A percentile compares a stretch with the other conserved stretches of the same genome.
phyloP scores from a whole-genome alignment of 495 filamentous ascomycete species.

The Apiosordaria backusii region DNA sequence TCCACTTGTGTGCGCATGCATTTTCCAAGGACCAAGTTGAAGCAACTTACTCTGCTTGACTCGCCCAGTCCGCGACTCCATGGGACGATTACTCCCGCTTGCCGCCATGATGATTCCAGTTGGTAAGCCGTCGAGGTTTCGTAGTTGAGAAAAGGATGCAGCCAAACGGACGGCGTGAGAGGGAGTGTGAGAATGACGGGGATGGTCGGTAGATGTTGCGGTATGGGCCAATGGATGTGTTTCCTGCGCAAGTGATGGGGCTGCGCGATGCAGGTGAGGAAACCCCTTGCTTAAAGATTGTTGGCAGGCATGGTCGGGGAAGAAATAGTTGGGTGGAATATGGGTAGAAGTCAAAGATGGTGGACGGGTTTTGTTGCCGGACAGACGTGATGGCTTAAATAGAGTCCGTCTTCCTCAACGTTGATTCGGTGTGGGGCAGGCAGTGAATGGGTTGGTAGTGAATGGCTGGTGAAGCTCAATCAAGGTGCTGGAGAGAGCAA shows the following conservation, averaged over 20 bases:
- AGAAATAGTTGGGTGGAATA: not conserved
- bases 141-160: not conserved
- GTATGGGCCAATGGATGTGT: not conserved
- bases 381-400: constrained; percentile 7
- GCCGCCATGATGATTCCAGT: constrained; percentile 46
- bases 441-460: not conserved
- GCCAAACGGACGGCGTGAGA: not conserved
- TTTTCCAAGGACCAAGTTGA: not conserved
- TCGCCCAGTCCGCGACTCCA: constrained; percentile 74
- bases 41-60: constrained; percentile 74
- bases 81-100: constrained; percentile 53
- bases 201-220: constrained; percentile 3
- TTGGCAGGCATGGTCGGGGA: constrained; percentile 15
- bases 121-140: not conserved
- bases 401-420: not conserved
- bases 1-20: not conserved
- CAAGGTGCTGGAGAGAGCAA: not conserved
- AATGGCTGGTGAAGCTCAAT: not conserved
- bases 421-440: constrained; percentile 1
- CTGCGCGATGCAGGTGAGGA: constrained; percentile 10
- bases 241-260: not conserved
- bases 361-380: not conserved
- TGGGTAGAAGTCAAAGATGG: not conserved
- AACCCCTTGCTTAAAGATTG: constrained; percentile 7
- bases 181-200: not conserved